phyloP scores from a whole-genome alignment of 345 rosid species.

The Brassica cretica region DNA sequence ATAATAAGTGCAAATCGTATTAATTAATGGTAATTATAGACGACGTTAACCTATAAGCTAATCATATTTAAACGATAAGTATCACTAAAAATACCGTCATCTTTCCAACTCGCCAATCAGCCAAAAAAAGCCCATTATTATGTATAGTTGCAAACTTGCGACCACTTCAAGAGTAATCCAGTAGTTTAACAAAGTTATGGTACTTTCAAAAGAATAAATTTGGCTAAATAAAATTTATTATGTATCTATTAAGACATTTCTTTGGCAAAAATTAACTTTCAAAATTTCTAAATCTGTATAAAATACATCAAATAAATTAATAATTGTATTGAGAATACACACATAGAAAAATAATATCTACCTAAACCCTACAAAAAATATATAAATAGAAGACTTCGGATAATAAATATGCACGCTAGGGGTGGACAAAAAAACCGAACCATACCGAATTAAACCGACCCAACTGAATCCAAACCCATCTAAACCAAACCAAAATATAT shows the following conservation, averaged over 20 bases:
- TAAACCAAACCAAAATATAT: no score
- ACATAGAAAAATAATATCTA: background rate
- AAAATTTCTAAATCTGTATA: background rate
- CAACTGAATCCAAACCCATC: background rate
- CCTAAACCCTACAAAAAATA: background rate
- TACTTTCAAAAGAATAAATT: background rate
- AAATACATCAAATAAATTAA: background rate
- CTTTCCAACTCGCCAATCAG: no score
- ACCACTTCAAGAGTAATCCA: background rate
- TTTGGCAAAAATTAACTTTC: no score
- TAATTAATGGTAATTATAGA: no score
- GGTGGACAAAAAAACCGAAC: no score
- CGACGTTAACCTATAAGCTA: no score
- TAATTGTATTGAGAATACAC: constrained; percentile 5
- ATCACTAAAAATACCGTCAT: no score
- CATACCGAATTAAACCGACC: no score
- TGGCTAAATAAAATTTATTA: background rate
- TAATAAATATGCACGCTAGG: background rate
- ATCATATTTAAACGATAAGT: no score
- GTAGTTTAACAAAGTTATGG: constrained; percentile 9
- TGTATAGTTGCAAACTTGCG: background rate
- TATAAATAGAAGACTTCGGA: background rate
- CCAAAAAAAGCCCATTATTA: background rate
- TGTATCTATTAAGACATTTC: no score
- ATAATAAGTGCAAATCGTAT: no score